phyloP scores from a whole-genome alignment of 345 rosid species.

The Eucalyptus polyanthemos region DNA sequence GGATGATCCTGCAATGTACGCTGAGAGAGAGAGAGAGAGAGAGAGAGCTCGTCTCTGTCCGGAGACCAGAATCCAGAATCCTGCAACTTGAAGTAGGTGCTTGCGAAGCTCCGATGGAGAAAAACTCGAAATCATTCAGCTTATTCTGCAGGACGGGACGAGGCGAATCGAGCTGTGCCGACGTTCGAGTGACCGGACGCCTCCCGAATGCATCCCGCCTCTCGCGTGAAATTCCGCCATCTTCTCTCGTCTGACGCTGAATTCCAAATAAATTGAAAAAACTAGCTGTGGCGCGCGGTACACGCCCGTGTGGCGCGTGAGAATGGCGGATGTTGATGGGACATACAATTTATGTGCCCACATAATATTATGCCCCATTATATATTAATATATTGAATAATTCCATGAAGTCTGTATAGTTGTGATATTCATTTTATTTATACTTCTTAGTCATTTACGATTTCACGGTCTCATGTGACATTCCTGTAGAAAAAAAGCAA shows the following conservation, averaged over 20 bases:
- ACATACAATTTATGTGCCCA: not conserved
- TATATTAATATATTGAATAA: not conserved
- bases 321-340: not conserved
- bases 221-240: not conserved
- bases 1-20: not conserved
- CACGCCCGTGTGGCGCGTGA: not conserved
- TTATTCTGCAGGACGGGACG: not conserved
- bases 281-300: not conserved
- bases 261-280: not conserved
- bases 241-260: not conserved
- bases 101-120: not conserved
- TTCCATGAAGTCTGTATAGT: not conserved
- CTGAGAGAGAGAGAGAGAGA: not conserved
- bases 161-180: not conserved
- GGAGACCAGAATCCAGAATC: not conserved
- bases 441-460: not conserved
- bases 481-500: not conserved
- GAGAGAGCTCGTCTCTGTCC: not conserved
- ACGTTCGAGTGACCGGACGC: not conserved
- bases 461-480: not conserved
- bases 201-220: not conserved
- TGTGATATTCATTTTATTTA: not conserved
- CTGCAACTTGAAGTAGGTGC: not conserved
- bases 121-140: not conserved
- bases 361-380: not conserved